Base-by-base conservation (phyloP, 805 yeast species). In the Torulaspora indica region DNA sequence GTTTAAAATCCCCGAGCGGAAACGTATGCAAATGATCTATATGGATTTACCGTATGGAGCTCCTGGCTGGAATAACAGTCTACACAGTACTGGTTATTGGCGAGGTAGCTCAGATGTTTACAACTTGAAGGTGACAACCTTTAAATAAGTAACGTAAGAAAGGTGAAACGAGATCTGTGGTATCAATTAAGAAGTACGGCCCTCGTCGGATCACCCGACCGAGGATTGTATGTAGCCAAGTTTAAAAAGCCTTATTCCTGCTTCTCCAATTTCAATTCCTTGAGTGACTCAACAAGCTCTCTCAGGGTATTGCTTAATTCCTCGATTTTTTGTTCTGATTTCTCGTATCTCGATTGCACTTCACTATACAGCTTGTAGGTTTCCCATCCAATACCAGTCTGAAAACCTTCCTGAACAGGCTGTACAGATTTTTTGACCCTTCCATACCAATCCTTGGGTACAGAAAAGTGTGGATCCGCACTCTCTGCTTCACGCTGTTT, bases 381-480 rank as follows among this genome's bases (percentile, higher is more conserved):
- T 55, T 82, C 86, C 85, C 86, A 79, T 35, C 78, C 76, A 41
- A 82, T 68, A 31, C 87, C 84, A 5, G 66, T 63, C 15, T 65
- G 63, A 45, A 69, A 72, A 28, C 85, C 86, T 42, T 71, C 66
- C 20, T 69, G 70, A 4, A 82, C 78, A 2, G 85, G 85, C 40
- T 85, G 86, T 5, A 74, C 76, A 14, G 51, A 40, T 5, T 60
- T 52, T 8, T 72, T 71, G 20, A 85, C 75, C 22, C 72, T 72
- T 10, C 58, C 52, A 17, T 67, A 70, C 80, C 89, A 87, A 14
- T 65, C 56, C 33, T 72, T 69, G 31, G 75, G 70, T 7, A 76
- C 74, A n/a, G 71, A 60, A 58, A 85, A 85, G 46, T 78, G 78
- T 0, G 88, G 86, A 60, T 87, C 95, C 31, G 71, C 75, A 6